Percentiles rank a stretch among this genome's conserved stretches.
These are phyloP conservation scores for Physaria fendleri DNA, from an alignment of 345 rosid genomes.

Conservation along the genomic window DNA sequence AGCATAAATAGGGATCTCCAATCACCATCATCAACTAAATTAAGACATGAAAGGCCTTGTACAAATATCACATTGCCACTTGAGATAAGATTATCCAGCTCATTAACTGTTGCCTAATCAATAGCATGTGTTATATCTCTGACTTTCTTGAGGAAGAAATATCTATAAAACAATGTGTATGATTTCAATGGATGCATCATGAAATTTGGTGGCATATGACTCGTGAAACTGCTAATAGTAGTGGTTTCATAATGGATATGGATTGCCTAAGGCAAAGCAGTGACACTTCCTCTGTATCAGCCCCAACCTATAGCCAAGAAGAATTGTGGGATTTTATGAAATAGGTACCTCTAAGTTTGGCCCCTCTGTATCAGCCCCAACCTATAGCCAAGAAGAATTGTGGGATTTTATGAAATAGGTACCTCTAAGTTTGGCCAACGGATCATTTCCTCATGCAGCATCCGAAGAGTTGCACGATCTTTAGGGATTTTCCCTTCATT, in stretches of 20 bases:
- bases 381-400: background rate
- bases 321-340: too few species aligned
- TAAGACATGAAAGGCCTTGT: background rate
- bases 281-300: background rate
- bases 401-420: too few species aligned
- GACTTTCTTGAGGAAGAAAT: background rate
- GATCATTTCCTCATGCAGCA: slow-evolving; percentile 78
- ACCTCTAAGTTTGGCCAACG: slow-evolving; percentile 98
- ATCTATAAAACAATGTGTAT: background rate
- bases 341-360: too few species aligned
- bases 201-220: background rate
- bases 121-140: background rate
- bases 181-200: background rate
- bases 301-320: background rate
- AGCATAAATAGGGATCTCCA: background rate
- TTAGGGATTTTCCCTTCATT: slow-evolving; percentile 77
- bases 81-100: background rate
- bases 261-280: background rate
- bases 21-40: background rate
- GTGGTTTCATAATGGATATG: background rate
- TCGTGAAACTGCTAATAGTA: background rate
- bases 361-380: background rate
- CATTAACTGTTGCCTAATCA: background rate
- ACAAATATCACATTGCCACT: background rate
- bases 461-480: slow-evolving; percentile 57